These are phyloP conservation scores for Vanrija sp. DNA, from an alignment of 1,284 basidiomycete species.

Conservation along the genomic window DNA sequence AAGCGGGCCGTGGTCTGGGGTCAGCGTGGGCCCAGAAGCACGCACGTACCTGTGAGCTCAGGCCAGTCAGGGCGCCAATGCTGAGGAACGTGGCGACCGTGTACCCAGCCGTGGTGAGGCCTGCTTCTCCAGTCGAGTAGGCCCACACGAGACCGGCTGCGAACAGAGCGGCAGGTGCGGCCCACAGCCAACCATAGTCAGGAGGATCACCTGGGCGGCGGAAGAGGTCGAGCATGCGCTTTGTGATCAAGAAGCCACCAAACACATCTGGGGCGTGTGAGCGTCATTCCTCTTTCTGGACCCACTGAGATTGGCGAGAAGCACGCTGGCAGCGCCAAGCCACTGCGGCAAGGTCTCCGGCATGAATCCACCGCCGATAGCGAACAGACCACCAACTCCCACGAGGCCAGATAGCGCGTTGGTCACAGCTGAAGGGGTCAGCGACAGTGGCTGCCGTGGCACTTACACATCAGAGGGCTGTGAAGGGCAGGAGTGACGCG, in stretches of 20 bases:
- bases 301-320: slow-evolving; percentile 67
- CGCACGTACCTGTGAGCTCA: slow-evolving; percentile 30
- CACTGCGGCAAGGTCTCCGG: slow-evolving; percentile 72
- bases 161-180: slow-evolving; percentile 70
- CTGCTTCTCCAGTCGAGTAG: slow-evolving; percentile 72
- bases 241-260: slow-evolving; percentile 76
- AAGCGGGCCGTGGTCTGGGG: slow-evolving; percentile 69
- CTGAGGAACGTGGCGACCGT: slow-evolving; percentile 73
- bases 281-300: not conserved
- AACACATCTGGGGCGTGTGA: slow-evolving; percentile 56
- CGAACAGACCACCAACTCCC: slow-evolving; percentile 75
- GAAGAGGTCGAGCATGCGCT: slow-evolving; percentile 86
- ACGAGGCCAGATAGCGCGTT: slow-evolving; percentile 59
- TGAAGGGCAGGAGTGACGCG: slow-evolving; percentile 78
- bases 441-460: not conserved
- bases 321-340: slow-evolving; percentile 71
- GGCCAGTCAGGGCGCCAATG: slow-evolving; percentile 57
- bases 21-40: not conserved
- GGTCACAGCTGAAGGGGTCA: slow-evolving; percentile 32
- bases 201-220: slow-evolving; percentile 77
- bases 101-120: slow-evolving; percentile 81
- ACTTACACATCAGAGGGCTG: slow-evolving; percentile 50
- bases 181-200: slow-evolving; percentile 76
- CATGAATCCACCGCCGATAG: slow-evolving; percentile 81
- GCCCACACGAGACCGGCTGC: slow-evolving; percentile 73